Evolutionary conservation across 257 asterid species (phyloP), one percentile per base, ranked within the genome.

Genomic region (Jacaranda mimosifolia): DNA sequence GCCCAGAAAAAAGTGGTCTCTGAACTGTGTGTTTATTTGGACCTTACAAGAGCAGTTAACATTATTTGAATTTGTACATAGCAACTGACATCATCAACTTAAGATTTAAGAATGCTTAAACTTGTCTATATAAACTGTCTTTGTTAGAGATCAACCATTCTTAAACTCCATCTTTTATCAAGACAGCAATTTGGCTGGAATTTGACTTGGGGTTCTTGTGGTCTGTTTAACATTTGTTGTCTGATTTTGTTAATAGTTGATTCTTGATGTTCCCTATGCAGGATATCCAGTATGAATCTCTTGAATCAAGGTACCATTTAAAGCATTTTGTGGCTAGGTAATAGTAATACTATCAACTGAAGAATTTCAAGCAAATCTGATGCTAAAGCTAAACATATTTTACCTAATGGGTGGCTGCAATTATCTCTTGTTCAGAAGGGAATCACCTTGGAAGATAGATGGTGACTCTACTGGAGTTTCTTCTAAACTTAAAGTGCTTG

Each of bases 371-470:
- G 63, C 14, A 17, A 18, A 45, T 26, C 32, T 26, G 32, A 26
- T 26, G 32, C 32, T 21, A 64, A 5, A 18, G 5, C 12, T 18
- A 46, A 9, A 15, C 21, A 43, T 18, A 12, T n/a, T 6, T 8
- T 9, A 57, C 51, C 64, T 72, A 60, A 75, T 74, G 77, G 26
- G 26, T 59, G 15, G 39, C 63, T 15, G 63, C 13, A 53, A 6
- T 15, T 45, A 15, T 21, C 74, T 57, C 79, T 80, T 64, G 21
- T 80, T 45, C 83, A 90, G 92, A 82, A 85, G 91, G 83, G 92
- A 90, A 55, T 84, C 91, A 26, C 94, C 94, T 32, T 90, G 92
- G 94, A 86, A 87, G 77, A 82, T 87, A 60, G 91, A 89, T 10
- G 86, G 92, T 46, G 88, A 89, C 45, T 86, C 89, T 60, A 80